phyloP scores from a whole-genome alignment of 139 green algal genomes.

The Pleodorina starrii region DNA sequence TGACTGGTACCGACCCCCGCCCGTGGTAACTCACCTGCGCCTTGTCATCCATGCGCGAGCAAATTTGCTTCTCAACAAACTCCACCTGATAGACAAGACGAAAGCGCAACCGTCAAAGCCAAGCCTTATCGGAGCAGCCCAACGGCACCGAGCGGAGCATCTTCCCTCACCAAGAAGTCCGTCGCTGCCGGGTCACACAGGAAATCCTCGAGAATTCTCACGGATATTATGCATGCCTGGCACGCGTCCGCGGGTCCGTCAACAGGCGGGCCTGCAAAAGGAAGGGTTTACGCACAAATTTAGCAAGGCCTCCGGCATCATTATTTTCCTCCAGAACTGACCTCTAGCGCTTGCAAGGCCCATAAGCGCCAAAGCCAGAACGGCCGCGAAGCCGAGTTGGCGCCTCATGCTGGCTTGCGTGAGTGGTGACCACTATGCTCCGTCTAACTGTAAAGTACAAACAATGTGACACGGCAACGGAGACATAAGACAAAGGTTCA shows the following conservation, averaged over 20 bases:
- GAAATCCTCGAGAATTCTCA: slow-evolving; percentile 52
- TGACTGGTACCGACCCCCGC: too few relatives aligned
- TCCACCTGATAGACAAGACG: slow-evolving; percentile 35
- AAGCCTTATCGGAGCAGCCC: not conserved
- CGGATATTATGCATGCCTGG: slow-evolving; percentile 32
- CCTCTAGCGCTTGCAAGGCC: not conserved
- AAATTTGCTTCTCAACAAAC: slow-evolving; percentile 47
- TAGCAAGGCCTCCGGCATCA: not conserved
- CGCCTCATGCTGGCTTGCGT: not conserved
- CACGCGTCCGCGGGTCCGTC: slow-evolving; percentile 30
- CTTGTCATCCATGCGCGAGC: slow-evolving; percentile 13
- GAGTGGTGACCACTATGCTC: too few relatives aligned
- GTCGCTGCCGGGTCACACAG: slow-evolving; percentile 48
- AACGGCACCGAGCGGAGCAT: not conserved
- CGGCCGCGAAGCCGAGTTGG: not conserved
- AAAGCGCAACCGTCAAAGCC: not conserved
- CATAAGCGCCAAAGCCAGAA: not conserved
- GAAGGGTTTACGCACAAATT: not conserved
- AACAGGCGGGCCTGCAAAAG: not conserved
- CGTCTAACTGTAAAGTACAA: too few relatives aligned
- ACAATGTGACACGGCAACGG: too few relatives aligned
- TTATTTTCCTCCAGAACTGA: not conserved
- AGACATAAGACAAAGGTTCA: too few relatives aligned
- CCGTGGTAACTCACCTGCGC: slow-evolving; percentile 6
- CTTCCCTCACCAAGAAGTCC: slow-evolving; percentile 44